Conservation (phyloP, 352 stramenopile genomes). For the Pythium sp. region DNA sequence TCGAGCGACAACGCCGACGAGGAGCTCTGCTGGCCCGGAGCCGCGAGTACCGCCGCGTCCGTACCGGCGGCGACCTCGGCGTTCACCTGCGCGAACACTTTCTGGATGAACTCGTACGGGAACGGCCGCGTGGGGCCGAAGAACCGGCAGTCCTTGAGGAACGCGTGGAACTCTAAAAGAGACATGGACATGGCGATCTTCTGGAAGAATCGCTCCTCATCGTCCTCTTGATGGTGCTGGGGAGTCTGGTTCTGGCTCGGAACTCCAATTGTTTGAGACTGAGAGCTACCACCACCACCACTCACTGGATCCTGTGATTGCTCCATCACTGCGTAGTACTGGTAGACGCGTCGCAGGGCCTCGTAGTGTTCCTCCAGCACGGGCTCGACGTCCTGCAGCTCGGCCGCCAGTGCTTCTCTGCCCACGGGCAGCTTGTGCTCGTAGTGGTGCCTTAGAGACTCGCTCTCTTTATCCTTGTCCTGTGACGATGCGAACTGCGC, state of each 20-base stretch:
- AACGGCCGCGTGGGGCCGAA: constrained; percentile 50
- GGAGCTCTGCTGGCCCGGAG: constrained; percentile 3
- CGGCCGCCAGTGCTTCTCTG: constrained; percentile 21
- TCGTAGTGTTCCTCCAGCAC: constrained; percentile 46
- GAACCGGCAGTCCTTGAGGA: constrained; percentile 69
- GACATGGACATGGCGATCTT: constrained; percentile 71
- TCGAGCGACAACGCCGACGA: neutral
- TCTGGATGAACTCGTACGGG: constrained; percentile 56
- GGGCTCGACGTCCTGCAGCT: constrained; percentile 37
- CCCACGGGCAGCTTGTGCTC: constrained; percentile 13
- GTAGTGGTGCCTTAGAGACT: neutral
- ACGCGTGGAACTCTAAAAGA: constrained; percentile 55
- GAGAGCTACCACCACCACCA: neutral
- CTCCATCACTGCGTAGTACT: constrained; percentile 57
- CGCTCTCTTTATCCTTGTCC: neutral
- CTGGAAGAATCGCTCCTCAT: constrained; percentile 60
- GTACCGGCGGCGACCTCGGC: constrained; percentile 30
- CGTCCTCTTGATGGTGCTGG: constrained; percentile 4
- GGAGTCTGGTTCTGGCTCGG: constrained; percentile 8
- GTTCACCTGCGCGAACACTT: constrained; percentile 56
- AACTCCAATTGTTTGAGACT: neutral
- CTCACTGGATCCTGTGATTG: neutral
- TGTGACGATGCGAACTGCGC: constrained; percentile 14
- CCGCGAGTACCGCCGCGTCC: constrained; percentile 19
- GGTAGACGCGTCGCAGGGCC: constrained; percentile 45